A percentile compares a stretch with the other conserved stretches of the same genome.
Evolutionary conservation across 169 alveolate genomes (phyloP).

Genomic region (Theileria parva): DNA sequence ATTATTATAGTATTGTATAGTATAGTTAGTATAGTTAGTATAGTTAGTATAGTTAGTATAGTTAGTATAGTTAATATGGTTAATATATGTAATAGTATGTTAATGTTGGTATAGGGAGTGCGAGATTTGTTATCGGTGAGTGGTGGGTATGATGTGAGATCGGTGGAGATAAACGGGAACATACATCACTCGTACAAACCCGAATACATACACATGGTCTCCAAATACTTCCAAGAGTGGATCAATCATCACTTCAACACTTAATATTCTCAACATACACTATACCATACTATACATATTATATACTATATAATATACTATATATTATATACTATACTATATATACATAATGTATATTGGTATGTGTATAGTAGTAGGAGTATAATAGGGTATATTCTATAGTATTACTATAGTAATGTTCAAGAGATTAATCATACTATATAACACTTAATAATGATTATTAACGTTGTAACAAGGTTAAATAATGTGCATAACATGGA

Average conservation of each 20-base stretch:
- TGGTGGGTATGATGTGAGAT: background rate
- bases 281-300: background rate
- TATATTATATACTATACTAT: too few relatives aligned
- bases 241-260: background rate
- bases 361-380: background rate
- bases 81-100: too few relatives aligned
- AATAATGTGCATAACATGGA: too few relatives aligned
- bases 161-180: background rate
- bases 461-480: too few relatives aligned
- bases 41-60: too few relatives aligned
- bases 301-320: too few relatives aligned
- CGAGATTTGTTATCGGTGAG: too few relatives aligned
- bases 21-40: too few relatives aligned
- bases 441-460: too few relatives aligned
- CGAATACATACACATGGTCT: background rate
- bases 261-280: background rate
- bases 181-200: background rate
- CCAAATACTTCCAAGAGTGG: background rate
- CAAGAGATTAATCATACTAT: background rate
- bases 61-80: too few relatives aligned
- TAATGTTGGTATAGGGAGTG: too few relatives aligned
- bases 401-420: background rate
- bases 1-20: background rate
- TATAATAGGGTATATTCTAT: background rate
- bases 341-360: too few relatives aligned